Conservation (phyloP, 2,329 filamentous ascomycete species). For the Colletotrichum orbiculare region DNA sequence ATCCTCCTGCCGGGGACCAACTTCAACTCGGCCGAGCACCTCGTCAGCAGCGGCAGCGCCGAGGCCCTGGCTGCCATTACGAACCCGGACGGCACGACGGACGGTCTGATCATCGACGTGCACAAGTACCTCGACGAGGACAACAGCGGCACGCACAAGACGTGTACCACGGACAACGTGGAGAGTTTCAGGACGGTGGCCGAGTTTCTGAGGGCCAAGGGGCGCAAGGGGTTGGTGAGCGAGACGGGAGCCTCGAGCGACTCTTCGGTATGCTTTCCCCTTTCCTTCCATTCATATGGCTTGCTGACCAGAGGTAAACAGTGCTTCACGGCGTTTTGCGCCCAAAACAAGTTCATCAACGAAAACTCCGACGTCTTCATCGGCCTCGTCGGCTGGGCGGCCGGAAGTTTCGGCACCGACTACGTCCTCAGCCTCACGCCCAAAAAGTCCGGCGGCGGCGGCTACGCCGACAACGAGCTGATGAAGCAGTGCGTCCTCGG, state of each 20-base stretch:
- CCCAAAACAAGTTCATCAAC: constrained; percentile 58
- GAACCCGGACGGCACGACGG: constrained; percentile 68
- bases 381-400: constrained; percentile 59
- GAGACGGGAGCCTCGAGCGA: constrained; percentile 63
- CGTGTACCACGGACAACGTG: constrained; percentile 66
- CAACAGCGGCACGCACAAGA: constrained; percentile 62
- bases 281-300: neutral
- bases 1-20: constrained; percentile 74
- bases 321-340: constrained; percentile 57
- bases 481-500: constrained; percentile 56
- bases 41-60: constrained; percentile 61
- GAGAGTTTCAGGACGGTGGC: constrained; percentile 59
- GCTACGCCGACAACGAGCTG: constrained; percentile 52
- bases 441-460: constrained; percentile 41
- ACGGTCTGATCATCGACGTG: constrained; percentile 67
- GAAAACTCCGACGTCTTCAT: constrained; percentile 59
- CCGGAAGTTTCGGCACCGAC: constrained; percentile 54
- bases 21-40: constrained; percentile 62
- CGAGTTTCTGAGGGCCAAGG: constrained; percentile 57
- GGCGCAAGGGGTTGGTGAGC: constrained; percentile 61
- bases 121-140: constrained; percentile 71
- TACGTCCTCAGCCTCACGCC: constrained; percentile 59
- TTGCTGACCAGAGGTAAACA: constrained; percentile 30
- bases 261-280: constrained; percentile 46
- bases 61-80: constrained; percentile 63